Evolutionary conservation across 2,329 filamentous ascomycete species (phyloP), one percentile per base, ranked within the genome.

Genomic region (Macrophomina pseudophaseolina): DNA sequence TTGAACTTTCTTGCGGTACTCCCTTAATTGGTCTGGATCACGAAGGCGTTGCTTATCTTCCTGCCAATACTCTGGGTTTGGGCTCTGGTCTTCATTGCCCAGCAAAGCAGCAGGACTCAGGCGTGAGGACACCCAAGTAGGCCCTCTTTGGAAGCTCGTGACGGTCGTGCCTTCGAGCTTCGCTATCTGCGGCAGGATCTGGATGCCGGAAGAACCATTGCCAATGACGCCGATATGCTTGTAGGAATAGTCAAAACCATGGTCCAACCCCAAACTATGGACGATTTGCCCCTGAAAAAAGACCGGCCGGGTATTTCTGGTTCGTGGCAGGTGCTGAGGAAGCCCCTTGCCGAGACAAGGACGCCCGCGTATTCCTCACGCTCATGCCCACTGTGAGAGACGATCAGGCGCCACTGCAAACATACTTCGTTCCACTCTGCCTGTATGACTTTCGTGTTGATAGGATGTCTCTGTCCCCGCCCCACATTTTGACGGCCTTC

Each of bases 121-220:
- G 3, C 81, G 75, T 28, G 83, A 78, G 66, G 83, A 83, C n/a
- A 83, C 71, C 84, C 83, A 86, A 0, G 82, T 81, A 0, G 82
- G 81, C 16, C 82, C 80, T 9, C 84, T 79, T 59, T 86, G 82
- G 67, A 85, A 85, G n/a, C 81, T 83, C 3, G 78, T 82, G 4
- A 83, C 77, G 48, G 82, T 80, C 6, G 78, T 73, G 48, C 80
- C 81, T 64, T 83, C 81, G 48, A 83, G 56, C 70, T 83, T 53
- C 30, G 30, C 51, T 30, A 53, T 53, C 35, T 53, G 30, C n/a
- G 51, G 51, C 28, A 53, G 30, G 14, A 53, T 53, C 51, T 62
- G 58, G 9, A 62, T 48, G 12, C 40, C 58, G 0, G 40, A 46
- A 2, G 40, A 46, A 8, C 58, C 58, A 16, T 46, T 48, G 5